A percentile compares a stretch with the other conserved stretches of the same genome.
These are phyloP conservation scores for Boletus sensibilis DNA, from an alignment of 768 basidiomycete species.

Conservation along the genomic window DNA sequence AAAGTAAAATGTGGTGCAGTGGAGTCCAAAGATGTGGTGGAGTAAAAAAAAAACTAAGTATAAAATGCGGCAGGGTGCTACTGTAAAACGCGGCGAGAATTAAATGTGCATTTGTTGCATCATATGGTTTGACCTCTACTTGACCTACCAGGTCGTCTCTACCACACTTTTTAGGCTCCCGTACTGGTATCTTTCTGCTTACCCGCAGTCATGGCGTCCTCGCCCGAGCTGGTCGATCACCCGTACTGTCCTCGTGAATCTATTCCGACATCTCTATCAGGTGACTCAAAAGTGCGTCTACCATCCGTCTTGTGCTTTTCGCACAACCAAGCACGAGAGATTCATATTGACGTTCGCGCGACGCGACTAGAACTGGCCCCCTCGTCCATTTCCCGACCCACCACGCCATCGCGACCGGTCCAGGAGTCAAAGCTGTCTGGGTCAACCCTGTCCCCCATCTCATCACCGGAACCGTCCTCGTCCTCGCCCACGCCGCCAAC, in stretches of 20 bases:
- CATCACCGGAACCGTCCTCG: constrained; percentile 31
- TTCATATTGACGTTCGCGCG: not conserved
- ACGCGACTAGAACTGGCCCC: constrained; percentile 17
- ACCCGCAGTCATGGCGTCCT: constrained; percentile 23
- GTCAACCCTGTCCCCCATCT: constrained; percentile 34
- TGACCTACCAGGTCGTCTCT: constrained; percentile 21
- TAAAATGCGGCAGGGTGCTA: too few species aligned
- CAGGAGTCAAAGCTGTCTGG: constrained; percentile 35
- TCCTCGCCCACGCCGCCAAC: constrained; percentile 28
- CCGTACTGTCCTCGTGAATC: constrained; percentile 18
- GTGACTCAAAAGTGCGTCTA: constrained; percentile 23
- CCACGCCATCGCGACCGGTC: constrained; percentile 17
- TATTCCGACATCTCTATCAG: constrained; percentile 19
- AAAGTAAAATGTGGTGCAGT: too few species aligned
- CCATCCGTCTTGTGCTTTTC: not conserved
- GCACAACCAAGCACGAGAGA: not conserved
- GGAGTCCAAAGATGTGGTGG: too few species aligned
- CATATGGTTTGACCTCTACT: constrained; percentile 20
- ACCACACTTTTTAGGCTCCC: constrained; percentile 25
- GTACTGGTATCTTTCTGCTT: constrained; percentile 24
- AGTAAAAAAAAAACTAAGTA: too few species aligned
- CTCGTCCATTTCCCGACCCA: constrained; percentile 22
- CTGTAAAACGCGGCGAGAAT: too few species aligned
- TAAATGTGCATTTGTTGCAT: too few species aligned
- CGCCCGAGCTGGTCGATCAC: constrained; percentile 25